A percentile compares a stretch with the other conserved stretches of the same genome.
Conservation (phyloP, 1,139 yeast genomes). For the Casaregolazyma lundiana region DNA sequence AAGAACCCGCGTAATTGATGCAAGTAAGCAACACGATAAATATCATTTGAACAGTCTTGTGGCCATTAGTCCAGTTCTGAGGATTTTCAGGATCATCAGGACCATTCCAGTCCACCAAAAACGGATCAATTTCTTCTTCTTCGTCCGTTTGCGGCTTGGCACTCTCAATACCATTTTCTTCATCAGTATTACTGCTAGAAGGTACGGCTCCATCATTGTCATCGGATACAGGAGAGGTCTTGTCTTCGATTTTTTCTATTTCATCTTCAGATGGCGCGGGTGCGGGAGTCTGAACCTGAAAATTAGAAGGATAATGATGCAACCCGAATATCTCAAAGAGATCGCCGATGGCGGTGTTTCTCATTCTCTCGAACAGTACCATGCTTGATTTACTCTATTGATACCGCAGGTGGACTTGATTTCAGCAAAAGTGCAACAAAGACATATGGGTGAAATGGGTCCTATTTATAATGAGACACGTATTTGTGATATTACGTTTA, state of each 20-base stretch:
- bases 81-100: conserved; percentile 57
- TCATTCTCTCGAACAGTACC: conserved; percentile 12
- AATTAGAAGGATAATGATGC: conserved; percentile 14
- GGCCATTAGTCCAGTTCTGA: conserved; percentile 46
- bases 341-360: conserved; percentile 19
- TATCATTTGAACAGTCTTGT: conserved; percentile 39
- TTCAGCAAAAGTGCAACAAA: too few relatives aligned
- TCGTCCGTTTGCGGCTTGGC: neutral
- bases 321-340: conserved; percentile 15
- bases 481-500: too few relatives aligned
- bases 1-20: conserved; percentile 57
- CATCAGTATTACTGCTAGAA: neutral
- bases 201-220: neutral
- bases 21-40: conserved; percentile 46
- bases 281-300: conserved; percentile 12
- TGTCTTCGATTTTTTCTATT: conserved; percentile 1
- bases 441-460: too few relatives aligned
- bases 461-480: too few relatives aligned
- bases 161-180: neutral
- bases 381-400: conserved; percentile 2
- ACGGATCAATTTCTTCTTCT: conserved; percentile 15
- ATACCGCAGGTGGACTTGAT: too few relatives aligned
- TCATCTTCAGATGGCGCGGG: neutral
- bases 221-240: neutral
- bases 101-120: conserved; percentile 42